These are phyloP conservation scores for Dorcoceras hygrometricum DNA, from an alignment of 257 asterid species.

Conservation along the genomic window DNA sequence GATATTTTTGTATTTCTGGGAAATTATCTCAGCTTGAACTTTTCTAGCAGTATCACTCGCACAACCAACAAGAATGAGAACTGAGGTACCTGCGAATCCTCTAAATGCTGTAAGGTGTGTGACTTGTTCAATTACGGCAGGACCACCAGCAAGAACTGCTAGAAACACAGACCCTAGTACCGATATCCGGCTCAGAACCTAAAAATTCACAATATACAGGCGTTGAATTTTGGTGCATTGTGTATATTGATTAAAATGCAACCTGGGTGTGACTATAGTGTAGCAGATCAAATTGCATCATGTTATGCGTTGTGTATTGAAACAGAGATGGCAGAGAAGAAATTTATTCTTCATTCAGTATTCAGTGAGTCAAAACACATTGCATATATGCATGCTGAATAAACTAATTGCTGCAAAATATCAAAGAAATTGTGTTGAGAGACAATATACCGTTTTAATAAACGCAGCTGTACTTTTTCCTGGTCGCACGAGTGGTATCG, in stretches of 20 bases:
- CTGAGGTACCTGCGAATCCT: constrained; percentile 95
- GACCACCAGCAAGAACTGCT: constrained; percentile 91
- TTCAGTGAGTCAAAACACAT: too few species aligned
- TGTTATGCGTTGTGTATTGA: too few species aligned
- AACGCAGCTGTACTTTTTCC: neutral
- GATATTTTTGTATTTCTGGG: constrained; percentile 89
- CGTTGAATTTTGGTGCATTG: neutral
- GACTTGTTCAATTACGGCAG: constrained; percentile 88
- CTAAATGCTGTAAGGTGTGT: constrained; percentile 93
- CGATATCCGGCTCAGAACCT: constrained; percentile 93
- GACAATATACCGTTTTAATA: constrained; percentile 44
- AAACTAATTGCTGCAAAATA: neutral
- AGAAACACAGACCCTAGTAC: constrained; percentile 84
- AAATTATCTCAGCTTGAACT: constrained; percentile 89
- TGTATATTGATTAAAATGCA: too few species aligned
- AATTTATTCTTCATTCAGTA: too few species aligned
- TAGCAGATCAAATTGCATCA: too few species aligned
- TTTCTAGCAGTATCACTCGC: constrained; percentile 97
- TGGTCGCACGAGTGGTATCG: constrained; percentile 87
- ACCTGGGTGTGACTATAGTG: neutral
- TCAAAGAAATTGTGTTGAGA: neutral
- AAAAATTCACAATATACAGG: constrained; percentile 12
- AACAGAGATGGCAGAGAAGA: too few species aligned
- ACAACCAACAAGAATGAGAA: constrained; percentile 93
- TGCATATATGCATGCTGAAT: neutral